These are phyloP conservation scores for Micromonas commoda DNA, from an alignment of 139 green algal genomes.

Conservation along the genomic window DNA sequence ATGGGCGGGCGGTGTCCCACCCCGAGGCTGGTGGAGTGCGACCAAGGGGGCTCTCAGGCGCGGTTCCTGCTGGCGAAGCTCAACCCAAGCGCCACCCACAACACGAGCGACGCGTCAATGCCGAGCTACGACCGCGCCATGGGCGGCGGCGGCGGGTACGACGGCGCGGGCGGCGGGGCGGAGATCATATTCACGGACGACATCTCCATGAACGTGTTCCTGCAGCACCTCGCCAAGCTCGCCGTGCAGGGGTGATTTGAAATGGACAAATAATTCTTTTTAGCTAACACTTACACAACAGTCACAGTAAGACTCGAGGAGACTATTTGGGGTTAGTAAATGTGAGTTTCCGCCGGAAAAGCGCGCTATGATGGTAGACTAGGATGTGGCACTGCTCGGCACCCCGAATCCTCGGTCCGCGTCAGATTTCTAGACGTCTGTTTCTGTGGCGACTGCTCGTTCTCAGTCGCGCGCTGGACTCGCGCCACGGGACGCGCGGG, in stretches of 20 bases:
- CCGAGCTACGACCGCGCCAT: slow-evolving; percentile 15
- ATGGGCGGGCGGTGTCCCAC: slow-evolving; percentile 34
- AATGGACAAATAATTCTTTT: neutral
- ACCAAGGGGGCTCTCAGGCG: slow-evolving; percentile 89
- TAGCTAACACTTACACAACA: neutral
- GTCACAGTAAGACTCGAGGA: too few relatives aligned
- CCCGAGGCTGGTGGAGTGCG: slow-evolving; percentile 69
- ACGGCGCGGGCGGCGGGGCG: slow-evolving; percentile 26
- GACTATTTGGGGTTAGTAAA: too few relatives aligned
- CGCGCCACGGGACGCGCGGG: too few relatives aligned
- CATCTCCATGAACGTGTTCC: slow-evolving; percentile 83
- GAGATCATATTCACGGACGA: slow-evolving; percentile 99
- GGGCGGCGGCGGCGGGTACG: neutral
- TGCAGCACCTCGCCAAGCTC: slow-evolving; percentile 84
- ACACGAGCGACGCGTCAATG: slow-evolving; percentile 29
- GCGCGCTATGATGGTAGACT: too few relatives aligned
- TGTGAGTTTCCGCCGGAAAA: too few relatives aligned
- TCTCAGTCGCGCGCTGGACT: too few relatives aligned
- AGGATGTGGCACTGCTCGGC: too few relatives aligned
- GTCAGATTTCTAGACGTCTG: too few relatives aligned
- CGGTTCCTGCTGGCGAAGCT: slow-evolving; percentile 95
- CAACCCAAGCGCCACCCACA: slow-evolving; percentile 91
- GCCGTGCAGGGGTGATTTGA: slow-evolving; percentile 40
- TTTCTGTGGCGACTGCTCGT: too few relatives aligned
- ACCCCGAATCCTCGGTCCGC: too few relatives aligned